Evolutionary conservation across 2,329 filamentous ascomycete species (phyloP), one percentile per base, ranked within the genome.

Genomic region (Cadophora luteo-olivacea): DNA sequence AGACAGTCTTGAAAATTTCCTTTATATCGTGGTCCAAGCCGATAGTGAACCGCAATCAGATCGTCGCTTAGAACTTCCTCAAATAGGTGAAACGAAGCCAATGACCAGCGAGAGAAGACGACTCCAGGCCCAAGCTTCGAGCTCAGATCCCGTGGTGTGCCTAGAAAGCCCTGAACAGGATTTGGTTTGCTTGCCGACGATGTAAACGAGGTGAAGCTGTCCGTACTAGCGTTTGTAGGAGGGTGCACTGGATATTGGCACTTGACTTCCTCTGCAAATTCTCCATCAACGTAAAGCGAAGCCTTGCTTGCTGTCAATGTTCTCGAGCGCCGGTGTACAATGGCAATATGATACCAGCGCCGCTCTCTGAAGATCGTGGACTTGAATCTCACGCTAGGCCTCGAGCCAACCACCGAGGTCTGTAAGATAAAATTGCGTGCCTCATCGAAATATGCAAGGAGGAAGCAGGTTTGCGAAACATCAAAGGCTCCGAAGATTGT

Each of bases 1-100:
- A 99, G 85, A 74, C 93, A 96, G 77, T 99, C 96, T 80, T 99
- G 96, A 74, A 97, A 97, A 77, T 99, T 99, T 19, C 96, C 96
- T 76, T 93, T 91, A 75, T 99, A 99, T 60, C 93, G 89, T 29
- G 94, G 92, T 0, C 96, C 95, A 22, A 99, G 89, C 61, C 94
- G 92, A 77, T 91, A 93, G 75, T 97, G 93, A 0, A 99, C 96
- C 14, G 95, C 91, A 66, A 99, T 85, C 69, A 97, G 87, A 79
- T 99, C 96, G 77, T 98, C 95, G 68, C 93, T 97, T 45, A 97
- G 83, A 0, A 90, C 87, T 68, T 97, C 93, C 68, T 95, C 91
- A 70, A 97, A 94, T 5, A 99, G 83, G 78, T 97, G 92, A 0
- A 94, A 94, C 61, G 92, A 94, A 32, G 94, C 94, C 67, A 99